Evolutionary conservation across 768 basidiomycete species (phyloP), one percentile per base, ranked within the genome.

Genomic region (Boletus vermiculosoides): DNA sequence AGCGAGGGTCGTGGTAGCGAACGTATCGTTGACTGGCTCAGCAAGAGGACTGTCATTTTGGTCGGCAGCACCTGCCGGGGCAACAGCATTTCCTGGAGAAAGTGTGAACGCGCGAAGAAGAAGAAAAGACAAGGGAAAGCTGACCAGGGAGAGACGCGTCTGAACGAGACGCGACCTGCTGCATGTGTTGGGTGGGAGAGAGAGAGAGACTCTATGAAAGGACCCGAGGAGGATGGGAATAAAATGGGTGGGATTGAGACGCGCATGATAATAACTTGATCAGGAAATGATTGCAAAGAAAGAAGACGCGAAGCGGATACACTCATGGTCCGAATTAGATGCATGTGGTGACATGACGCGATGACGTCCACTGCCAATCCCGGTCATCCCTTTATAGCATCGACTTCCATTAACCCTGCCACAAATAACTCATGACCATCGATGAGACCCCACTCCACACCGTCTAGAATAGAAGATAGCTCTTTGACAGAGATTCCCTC

Each of bases 81-180:
- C 4, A 5, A 9, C 52, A 30, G 58, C 56, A 36, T 66, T 58
- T 23, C 37, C 64, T 65, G 25, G 22, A 13, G 20, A 37, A 18
- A 41, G n/a, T 5, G 54, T 55, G 40, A 60, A 36, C 1, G 20
- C 4, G 13, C 12, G 16, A 18, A 13, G 25, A 25, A 3, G 25
- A 33, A 12, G 10, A 28, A 18, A 9, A 5, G 37, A 40, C 9
- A 15, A 18, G 4, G 2, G 9, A 23, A 22, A 15, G 33, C 56
- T 15, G 8, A 66, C 64, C 28, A 8, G 45, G 33, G 42, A 66
- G 65, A 22, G 65, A 61, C 53, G 65, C 62, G 47, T 56, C 23
- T 4, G 62, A 60, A 28, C 31, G 52, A 5, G 55, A 55, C 12
- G 56, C 54, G 48, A 49, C n/a, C 25, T 25, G 25, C 20, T 56